Percentiles rank a stretch among this genome's conserved stretches.
phyloP scores from a whole-genome alignment of 140 eudicot species.

The Bidens hawaiensis region DNA sequence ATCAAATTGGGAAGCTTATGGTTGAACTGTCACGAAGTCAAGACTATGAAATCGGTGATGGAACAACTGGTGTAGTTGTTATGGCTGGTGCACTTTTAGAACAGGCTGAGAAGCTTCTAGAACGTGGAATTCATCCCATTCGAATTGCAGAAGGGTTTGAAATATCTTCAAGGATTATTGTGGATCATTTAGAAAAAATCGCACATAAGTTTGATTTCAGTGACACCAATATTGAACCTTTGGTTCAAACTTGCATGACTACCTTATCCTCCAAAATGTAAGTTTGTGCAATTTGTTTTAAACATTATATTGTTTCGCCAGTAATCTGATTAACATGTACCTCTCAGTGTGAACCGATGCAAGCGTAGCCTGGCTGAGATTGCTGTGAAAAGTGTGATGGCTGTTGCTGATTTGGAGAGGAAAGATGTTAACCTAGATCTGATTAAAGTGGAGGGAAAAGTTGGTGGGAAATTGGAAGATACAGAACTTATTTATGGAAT shows the following conservation, averaged over 20 bases:
- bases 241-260: constrained; percentile 98
- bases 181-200: constrained; percentile 78
- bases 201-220: constrained; percentile 82
- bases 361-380: constrained; percentile 92
- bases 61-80: constrained; percentile 98
- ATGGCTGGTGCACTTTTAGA: constrained; percentile 97
- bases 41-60: constrained; percentile 98
- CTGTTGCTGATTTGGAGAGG: constrained; percentile 95
- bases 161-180: constrained; percentile 88
- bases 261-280: constrained; percentile 97
- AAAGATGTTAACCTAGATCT: constrained; percentile 88
- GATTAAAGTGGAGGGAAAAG: constrained; percentile 92
- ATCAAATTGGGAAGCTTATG: constrained; percentile 95
- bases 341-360: constrained; percentile 82
- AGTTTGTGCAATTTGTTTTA: constrained; percentile 19
- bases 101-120: constrained; percentile 81
- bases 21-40: constrained; percentile 96
- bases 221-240: constrained; percentile 52
- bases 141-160: constrained; percentile 97
- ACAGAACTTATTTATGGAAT: constrained; percentile 95
- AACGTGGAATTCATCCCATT: constrained; percentile 97
- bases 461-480: constrained; percentile 91
- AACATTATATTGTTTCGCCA: not conserved
- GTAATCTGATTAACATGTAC: constrained; percentile 1
- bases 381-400: constrained; percentile 88